Percentiles rank a stretch among this genome's conserved stretches.
Evolutionary conservation across 441 rosid genomes (phyloP).

Genomic region (Bruguiera hainesii): DNA sequence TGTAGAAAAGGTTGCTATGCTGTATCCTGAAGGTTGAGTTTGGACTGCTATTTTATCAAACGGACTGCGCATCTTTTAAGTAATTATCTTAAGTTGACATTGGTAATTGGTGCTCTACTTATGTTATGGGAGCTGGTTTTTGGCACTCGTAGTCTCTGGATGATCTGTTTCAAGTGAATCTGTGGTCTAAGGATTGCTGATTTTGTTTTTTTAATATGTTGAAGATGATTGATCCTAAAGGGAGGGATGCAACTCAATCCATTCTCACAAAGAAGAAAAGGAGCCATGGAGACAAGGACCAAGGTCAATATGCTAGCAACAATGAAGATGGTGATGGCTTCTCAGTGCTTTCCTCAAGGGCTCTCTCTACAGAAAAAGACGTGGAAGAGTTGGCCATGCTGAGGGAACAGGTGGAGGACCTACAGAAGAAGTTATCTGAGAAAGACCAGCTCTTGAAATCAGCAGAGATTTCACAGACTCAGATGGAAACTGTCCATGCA

Average conservation of each 20-base stretch:
- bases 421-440: conserved; percentile 61
- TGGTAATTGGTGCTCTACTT: too few relatives aligned
- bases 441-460: conserved; percentile 84
- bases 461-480: conserved; percentile 46
- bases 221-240: conserved; percentile 49
- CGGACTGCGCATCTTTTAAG: background rate
- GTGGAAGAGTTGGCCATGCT: conserved; percentile 57
- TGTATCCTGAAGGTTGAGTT: background rate
- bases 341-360: conserved; percentile 43
- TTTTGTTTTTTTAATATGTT: conserved; percentile 12
- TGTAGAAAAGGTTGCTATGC: background rate
- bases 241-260: conserved; percentile 59
- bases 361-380: conserved; percentile 47
- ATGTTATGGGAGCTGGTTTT: too few relatives aligned
- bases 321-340: conserved; percentile 48
- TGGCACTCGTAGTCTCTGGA: background rate
- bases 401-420: conserved; percentile 69
- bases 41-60: background rate
- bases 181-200: background rate
- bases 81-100: too few relatives aligned
- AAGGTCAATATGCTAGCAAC: conserved; percentile 31
- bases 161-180: background rate
- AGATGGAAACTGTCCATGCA: conserved; percentile 42
- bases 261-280: conserved; percentile 62
- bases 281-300: conserved; percentile 50